Conservation (phyloP, 768 basidiomycete species). For the Leccinum sublutescens region DNA sequence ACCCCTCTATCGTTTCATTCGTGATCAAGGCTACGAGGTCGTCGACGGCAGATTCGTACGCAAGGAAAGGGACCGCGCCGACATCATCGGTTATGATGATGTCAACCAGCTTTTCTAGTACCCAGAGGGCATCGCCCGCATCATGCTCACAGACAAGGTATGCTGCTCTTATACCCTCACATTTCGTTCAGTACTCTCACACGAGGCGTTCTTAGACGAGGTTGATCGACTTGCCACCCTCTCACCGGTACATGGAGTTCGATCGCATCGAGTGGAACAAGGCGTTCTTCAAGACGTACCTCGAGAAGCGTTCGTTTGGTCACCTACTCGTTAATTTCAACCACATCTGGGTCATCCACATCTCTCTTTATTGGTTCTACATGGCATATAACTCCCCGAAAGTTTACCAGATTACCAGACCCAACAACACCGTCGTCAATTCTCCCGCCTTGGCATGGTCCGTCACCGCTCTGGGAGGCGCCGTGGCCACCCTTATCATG, state of each 20-base stretch:
- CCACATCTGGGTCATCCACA: constrained; percentile 97
- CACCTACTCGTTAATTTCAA: constrained; percentile 99
- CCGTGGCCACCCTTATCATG: constrained; percentile 96
- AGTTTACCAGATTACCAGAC: constrained; percentile 58
- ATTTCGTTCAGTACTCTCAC: constrained; percentile 2
- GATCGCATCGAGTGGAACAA: constrained; percentile 95
- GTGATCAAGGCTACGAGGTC: constrained; percentile 97
- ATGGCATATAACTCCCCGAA: constrained; percentile 91
- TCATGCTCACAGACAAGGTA: constrained; percentile 87
- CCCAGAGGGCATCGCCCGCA: constrained; percentile 94
- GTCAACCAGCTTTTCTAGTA: constrained; percentile 99
- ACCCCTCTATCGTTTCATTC: constrained; percentile 93
- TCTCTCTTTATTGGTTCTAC: constrained; percentile 95
- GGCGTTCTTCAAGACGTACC: constrained; percentile 99
- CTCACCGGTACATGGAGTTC: constrained; percentile 95
- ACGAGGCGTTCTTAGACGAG: constrained; percentile 54
- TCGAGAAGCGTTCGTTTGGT: constrained; percentile 94
- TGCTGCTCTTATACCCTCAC: not conserved
- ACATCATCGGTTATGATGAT: constrained; percentile 98
- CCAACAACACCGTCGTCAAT: constrained; percentile 43
- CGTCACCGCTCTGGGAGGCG: constrained; percentile 90
- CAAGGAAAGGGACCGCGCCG: constrained; percentile 88
- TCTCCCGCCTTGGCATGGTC: constrained; percentile 88
- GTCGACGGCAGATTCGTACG: constrained; percentile 93
- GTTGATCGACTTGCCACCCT: constrained; percentile 85